phyloP scores from a whole-genome alignment of 108 stramenopile genomes.

The Phaeodactylum tricornutum region DNA sequence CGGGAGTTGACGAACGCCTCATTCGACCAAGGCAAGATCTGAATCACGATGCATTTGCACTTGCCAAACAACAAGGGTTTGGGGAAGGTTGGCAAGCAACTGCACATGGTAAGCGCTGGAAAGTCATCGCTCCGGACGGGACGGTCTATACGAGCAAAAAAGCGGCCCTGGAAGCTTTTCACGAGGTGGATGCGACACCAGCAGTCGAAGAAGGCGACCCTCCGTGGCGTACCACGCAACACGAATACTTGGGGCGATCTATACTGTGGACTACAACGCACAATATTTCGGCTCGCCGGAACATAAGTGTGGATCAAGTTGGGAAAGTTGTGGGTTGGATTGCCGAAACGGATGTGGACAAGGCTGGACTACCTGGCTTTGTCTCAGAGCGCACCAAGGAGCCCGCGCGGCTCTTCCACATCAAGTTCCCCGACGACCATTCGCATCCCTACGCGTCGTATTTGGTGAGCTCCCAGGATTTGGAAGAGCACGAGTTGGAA shows the following conservation, averaged over 20 bases:
- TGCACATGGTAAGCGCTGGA: slow-evolving; percentile 12
- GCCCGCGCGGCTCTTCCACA: slow-evolving; percentile 67
- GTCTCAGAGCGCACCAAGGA: slow-evolving; percentile 46
- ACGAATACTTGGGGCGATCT: slow-evolving; percentile 40
- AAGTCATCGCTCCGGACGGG: slow-evolving; percentile 38
- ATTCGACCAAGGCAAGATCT: slow-evolving; percentile 36
- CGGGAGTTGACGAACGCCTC: slow-evolving; percentile 46
- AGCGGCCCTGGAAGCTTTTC: slow-evolving; percentile 28
- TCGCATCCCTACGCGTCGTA: slow-evolving; percentile 26
- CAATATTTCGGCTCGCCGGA: slow-evolving; percentile 27
- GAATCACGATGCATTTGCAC: slow-evolving; percentile 25
- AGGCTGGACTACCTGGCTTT: slow-evolving; percentile 75
- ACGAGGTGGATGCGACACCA: not conserved
- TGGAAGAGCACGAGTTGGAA: slow-evolving; percentile 67
- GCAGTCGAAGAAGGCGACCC: slow-evolving; percentile 54
- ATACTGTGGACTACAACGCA: slow-evolving; percentile 26
- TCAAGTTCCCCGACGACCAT: slow-evolving; percentile 55
- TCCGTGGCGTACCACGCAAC: slow-evolving; percentile 60
- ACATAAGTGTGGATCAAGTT: slow-evolving; percentile 31
- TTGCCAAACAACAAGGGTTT: slow-evolving; percentile 39
- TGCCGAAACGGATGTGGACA: slow-evolving; percentile 62
- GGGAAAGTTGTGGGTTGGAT: slow-evolving; percentile 70
- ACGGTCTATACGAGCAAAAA: slow-evolving; percentile 43
- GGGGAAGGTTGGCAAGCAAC: slow-evolving; percentile 41
- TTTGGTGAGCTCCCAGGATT: slow-evolving; percentile 41